Evolutionary conservation across 768 basidiomycete genomes (phyloP), one percentile per base, ranked within the genome.

Genomic region (Lentinus brumalis): DNA sequence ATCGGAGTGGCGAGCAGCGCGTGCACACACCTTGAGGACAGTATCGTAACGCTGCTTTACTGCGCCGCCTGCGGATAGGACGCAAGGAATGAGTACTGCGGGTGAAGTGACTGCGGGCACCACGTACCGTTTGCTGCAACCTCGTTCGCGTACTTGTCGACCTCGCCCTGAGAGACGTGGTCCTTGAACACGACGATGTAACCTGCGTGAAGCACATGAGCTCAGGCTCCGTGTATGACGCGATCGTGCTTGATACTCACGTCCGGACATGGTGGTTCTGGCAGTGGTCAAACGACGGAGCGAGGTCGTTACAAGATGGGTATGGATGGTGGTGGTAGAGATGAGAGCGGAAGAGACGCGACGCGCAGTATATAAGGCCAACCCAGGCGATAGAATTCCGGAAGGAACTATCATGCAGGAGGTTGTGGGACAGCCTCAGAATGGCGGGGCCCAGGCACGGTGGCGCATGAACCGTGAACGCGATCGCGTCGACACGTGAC

Each of bases 151-250:
- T 77, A 84, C 50, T 78, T 64, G 38, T 79, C 65, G 38, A 86
- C 75, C 54, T 78, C 69, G 9, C 76, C 78, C 40, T 72, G 52
- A 30, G 78, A 69, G 42, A 76, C 82, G 30, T 57, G 47, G 2
- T 79, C 70, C 70, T 84, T 85, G 75, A 87, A 86, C 7, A 83
- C 76, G 44, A 87, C 78, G 56, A 86, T 85, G 66, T 77, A 85
- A 63, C 72, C 84, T 86, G 67, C n/a, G 30, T 32, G 32, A 18
- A n/a, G 21, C 10, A 15, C 9, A 35, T 53, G 1, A 55, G 50
- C 47, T 12, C 46, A 18, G 26, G 18, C 29, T 47, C 21, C 40
- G 11, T 4, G 30, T 16, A 45, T 26, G 16, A 49, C 39, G 46
- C 53, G 30, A 18, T 18, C 44, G 50, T 35, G 21, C 54, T 41